Evolutionary conservation across 371 early-diverging fungal genomes (phyloP).

Genomic region (Zychaea mexicana): DNA sequence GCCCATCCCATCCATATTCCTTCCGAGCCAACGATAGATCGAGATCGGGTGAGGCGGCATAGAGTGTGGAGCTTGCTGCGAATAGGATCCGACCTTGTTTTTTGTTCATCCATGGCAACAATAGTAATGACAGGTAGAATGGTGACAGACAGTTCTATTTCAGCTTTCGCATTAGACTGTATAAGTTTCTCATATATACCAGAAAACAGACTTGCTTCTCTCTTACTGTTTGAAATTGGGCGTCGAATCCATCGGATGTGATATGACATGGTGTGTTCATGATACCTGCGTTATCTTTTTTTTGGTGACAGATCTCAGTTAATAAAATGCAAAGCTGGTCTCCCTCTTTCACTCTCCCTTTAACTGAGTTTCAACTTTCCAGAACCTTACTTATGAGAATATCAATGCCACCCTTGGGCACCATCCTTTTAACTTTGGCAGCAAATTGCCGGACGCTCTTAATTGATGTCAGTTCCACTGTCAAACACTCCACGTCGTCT

Average conservation of each 20-base stretch:
- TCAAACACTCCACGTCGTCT: not conserved
- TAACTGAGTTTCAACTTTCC: not conserved
- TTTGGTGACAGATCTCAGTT: not conserved
- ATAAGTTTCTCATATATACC: not conserved
- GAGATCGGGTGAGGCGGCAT: conserved; percentile 22
- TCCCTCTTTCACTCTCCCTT: not conserved
- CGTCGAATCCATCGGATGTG: conserved; percentile 72
- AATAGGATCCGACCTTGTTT: conserved; percentile 30
- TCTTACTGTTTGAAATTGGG: conserved; percentile 62
- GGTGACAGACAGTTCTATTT: conserved; percentile 44
- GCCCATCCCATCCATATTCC: conserved; percentile 29
- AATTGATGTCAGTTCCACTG: conserved; percentile 26
- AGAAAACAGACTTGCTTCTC: not conserved
- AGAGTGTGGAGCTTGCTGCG: conserved; percentile 48
- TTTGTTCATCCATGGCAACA: conserved; percentile 33
- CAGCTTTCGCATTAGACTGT: not conserved
- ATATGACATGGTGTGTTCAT: conserved; percentile 67
- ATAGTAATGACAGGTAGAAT: conserved; percentile 21
- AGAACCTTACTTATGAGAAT: conserved; percentile 36
- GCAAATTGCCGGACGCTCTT: conserved; percentile 28
- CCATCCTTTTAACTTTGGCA: conserved; percentile 12
- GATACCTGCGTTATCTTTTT: conserved; percentile 70
- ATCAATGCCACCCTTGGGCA: conserved; percentile 20
- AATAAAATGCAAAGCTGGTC: not conserved
- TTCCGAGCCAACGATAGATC: conserved; percentile 11